Conservation (phyloP, 805 yeast species). For the Yamadazyma insecticola region DNA sequence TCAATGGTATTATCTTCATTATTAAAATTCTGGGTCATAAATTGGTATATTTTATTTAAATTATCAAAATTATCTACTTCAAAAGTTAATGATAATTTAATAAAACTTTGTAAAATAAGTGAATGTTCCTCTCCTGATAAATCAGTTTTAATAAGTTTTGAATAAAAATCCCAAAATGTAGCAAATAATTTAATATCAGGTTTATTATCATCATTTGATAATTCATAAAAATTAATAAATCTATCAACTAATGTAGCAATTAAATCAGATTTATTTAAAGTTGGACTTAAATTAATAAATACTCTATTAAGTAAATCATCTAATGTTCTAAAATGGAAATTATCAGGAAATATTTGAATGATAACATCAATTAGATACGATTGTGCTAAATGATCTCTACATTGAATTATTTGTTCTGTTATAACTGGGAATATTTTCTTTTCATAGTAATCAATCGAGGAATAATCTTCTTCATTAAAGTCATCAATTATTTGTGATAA, state of each 20-base stretch:
- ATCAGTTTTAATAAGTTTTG: slow-evolving; percentile 49
- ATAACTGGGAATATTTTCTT: slow-evolving; percentile 68
- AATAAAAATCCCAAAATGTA: slow-evolving; percentile 62
- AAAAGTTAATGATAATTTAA: slow-evolving; percentile 59
- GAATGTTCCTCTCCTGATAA: slow-evolving; percentile 65
- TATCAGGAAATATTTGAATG: slow-evolving; percentile 92
- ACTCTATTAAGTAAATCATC: slow-evolving; percentile 58
- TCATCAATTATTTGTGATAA: slow-evolving; percentile 80
- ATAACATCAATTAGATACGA: slow-evolving; percentile 87
- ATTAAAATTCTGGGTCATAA: slow-evolving; percentile 30
- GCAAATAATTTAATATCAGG: slow-evolving; percentile 42
- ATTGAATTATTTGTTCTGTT: slow-evolving; percentile 87
- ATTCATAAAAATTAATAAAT: slow-evolving; percentile 45
- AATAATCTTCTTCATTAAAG: slow-evolving; percentile 36
- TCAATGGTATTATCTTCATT: slow-evolving; percentile 5
- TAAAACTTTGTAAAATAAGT: slow-evolving; percentile 59
- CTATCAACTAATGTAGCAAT: slow-evolving; percentile 70
- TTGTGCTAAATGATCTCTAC: slow-evolving; percentile 89
- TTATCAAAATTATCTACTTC: slow-evolving; percentile 59
- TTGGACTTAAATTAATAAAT: slow-evolving; percentile 62
- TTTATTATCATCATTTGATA: slow-evolving; percentile 7
- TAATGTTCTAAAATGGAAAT: slow-evolving; percentile 76
- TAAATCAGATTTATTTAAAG: slow-evolving; percentile 62
- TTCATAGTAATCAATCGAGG: slow-evolving; percentile 31
- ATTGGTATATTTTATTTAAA: slow-evolving; percentile 57